Evolutionary conservation across 1,284 basidiomycete species (phyloP), one percentile per base, ranked within the genome.

Genomic region (Chalciporus sp.): DNA sequence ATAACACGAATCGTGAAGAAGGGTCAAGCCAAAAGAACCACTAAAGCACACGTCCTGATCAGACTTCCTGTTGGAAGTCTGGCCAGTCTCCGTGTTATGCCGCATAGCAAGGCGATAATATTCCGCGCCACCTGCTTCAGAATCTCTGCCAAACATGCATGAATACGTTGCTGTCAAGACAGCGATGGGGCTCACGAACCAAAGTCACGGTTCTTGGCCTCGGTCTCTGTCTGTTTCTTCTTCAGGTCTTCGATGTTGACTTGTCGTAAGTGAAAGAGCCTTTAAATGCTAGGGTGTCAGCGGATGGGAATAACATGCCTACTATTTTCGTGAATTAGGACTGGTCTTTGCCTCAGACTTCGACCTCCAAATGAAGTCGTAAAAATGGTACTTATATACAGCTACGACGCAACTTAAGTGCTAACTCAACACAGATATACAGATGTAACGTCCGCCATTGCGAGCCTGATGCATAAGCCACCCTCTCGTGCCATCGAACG

Each of bases 91-190:
- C 56, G 84, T 76, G 70, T 92, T 92, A 73, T 86, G 85, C 71
- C 87, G 84, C 14, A 84, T 86, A 2, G 91, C 87, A 51, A 95
- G 81, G 48, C 90, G 78, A 74, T 92, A 85, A 66, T 91, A 94
- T 93, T 91, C 64, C 90, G 87, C 3, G 77, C 69, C 0, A 90
- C 87, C 71, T 95, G 92, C 78, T 92, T 92, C 56, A 94, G 73
- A n/a, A 85, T 88, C 37, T 85, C 90, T 91, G 58, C 33, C 12
- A 7, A 20, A 23, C 7, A 31, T 37, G 33, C 33, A n/a, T n/a
- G 45, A 49, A 54, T 44, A 17, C 8, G 43, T 7, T 37, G 35
- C 5, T 35, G 33, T 35, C 33, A 3, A 14, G 40, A 27, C 26
- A 5, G 10, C 7, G 31, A 14, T 37, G 33, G 14, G 27, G 12